A percentile compares a stretch with the other conserved stretches of the same genome.
phyloP scores from a whole-genome alignment of 2,329 filamentous ascomycete genomes.

The Penicillium sp. region DNA sequence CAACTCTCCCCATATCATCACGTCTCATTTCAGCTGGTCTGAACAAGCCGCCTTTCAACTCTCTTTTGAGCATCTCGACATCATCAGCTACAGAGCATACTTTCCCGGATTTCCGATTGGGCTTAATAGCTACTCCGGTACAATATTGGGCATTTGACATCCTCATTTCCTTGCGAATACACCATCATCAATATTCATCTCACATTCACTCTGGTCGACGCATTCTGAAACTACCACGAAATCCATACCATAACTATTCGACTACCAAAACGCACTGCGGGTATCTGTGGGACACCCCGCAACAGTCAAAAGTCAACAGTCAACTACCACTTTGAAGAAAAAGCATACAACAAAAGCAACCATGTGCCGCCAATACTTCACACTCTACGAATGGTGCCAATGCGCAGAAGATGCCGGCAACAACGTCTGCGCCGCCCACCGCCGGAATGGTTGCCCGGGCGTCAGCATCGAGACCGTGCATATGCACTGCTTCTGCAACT shows the following conservation, averaged over 20 bases:
- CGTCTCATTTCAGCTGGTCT: conserved; percentile 22
- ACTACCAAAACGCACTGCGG: background rate
- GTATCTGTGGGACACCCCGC: background rate
- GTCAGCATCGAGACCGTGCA: conserved; percentile 37
- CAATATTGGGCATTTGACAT: background rate
- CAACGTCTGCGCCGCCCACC: conserved; percentile 28
- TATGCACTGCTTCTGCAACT: conserved; percentile 41
- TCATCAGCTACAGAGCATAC: background rate
- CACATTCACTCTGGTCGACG: background rate
- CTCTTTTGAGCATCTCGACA: background rate
- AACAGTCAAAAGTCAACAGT: background rate
- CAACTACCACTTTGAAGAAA: background rate
- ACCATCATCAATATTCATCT: background rate
- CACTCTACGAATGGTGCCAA: conserved; percentile 40
- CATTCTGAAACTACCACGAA: background rate
- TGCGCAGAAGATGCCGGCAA: conserved; percentile 38
- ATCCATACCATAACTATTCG: background rate
- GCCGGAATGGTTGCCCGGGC: conserved; percentile 30
- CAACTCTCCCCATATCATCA: background rate
- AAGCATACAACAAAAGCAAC: background rate
- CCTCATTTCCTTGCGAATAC: background rate
- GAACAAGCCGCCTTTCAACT: conserved; percentile 4
- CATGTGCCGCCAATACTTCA: conserved; percentile 41
- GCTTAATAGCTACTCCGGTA: background rate
- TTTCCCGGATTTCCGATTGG: background rate